Conservation (phyloP, 768 basidiomycete species). For the Gyrodon lividus region DNA sequence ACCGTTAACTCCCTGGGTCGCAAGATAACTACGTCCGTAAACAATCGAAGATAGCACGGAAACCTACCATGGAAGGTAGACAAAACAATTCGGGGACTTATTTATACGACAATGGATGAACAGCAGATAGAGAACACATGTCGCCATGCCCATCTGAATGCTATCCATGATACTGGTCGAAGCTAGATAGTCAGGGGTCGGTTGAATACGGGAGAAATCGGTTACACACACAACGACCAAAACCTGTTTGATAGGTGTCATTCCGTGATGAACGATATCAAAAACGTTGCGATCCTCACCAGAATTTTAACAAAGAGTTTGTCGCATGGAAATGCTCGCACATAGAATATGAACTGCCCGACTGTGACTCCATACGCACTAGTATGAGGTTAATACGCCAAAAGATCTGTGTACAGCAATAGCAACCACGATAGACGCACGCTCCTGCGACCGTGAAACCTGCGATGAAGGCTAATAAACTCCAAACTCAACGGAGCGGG, state of each 20-base stretch:
- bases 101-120: conserved; percentile 2
- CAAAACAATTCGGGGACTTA: not conserved
- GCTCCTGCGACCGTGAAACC: no score
- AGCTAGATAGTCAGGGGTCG: not conserved
- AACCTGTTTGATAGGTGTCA: conserved; percentile 2
- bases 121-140: not conserved
- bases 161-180: conserved; percentile 6
- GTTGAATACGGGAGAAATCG: not conserved
- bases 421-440: no score
- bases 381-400: not conserved
- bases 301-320: not conserved
- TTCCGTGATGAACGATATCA: not conserved
- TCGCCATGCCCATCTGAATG: not conserved
- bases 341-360: conserved; percentile 12
- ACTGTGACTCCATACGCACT: conserved; percentile 7
- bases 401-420: no score
- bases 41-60: not conserved
- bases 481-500: no score
- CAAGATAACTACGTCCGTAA: not conserved
- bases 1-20: conserved; percentile 5
- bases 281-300: not conserved
- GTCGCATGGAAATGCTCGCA: conserved; percentile 2
- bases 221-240: conserved; percentile 4
- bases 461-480: no score
- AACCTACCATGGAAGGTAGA: conserved; percentile 1